phyloP scores from a whole-genome alignment of 2,329 filamentous ascomycete species.

The Botryotinia narcissicola region DNA sequence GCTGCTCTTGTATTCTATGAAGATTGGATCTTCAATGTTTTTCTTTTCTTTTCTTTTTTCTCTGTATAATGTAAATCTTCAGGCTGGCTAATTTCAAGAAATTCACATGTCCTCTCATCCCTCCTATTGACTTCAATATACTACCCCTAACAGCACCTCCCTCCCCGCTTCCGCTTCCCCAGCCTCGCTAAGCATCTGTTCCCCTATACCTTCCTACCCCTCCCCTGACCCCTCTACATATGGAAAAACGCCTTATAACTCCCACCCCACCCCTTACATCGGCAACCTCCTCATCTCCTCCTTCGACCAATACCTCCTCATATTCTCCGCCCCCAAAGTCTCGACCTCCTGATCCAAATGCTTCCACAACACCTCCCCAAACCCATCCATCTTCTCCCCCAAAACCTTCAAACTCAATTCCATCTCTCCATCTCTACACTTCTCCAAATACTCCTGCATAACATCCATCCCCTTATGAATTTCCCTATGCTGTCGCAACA shows the following conservation, averaged over 20 bases:
- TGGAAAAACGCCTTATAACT: neutral
- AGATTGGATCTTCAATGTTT: neutral
- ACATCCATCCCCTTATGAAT: conserved; percentile 76
- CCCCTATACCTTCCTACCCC: neutral
- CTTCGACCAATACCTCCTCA: conserved; percentile 76
- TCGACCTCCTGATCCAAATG: conserved; percentile 84
- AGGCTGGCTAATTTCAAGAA: neutral
- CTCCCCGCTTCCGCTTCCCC: no score
- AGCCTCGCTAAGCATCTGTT: no score
- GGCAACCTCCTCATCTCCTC: conserved; percentile 71
- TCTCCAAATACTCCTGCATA: conserved; percentile 63
- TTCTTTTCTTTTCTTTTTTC: neutral
- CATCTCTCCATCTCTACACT: conserved; percentile 60
- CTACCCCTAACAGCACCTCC: no score
- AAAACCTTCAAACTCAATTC: conserved; percentile 58
- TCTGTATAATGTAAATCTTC: neutral
- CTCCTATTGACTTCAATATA: no score
- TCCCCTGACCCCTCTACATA: neutral
- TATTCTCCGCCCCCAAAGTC: conserved; percentile 78
- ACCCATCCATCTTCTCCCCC: conserved; percentile 70
- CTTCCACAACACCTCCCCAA: conserved; percentile 74
- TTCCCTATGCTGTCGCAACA: conserved; percentile 71
- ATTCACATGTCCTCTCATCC: neutral
- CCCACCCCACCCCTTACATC: conserved; percentile 48
- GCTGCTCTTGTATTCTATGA: neutral